Conservation (phyloP, 2,329 filamentous ascomycete species). For the Dothideomycetes sp. region DNA sequence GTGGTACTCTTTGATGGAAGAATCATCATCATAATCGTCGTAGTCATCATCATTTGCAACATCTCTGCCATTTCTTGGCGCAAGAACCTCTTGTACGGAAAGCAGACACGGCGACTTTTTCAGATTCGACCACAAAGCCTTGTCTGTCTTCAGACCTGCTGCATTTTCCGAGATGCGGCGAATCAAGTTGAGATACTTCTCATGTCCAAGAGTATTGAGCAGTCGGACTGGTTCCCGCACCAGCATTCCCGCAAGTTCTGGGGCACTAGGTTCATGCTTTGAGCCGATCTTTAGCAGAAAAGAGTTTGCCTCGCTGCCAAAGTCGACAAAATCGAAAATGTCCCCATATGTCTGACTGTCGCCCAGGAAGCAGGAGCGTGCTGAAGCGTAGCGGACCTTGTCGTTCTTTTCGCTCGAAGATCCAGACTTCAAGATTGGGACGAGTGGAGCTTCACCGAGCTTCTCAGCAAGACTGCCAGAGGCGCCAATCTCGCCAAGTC, state of each 20-base stretch:
- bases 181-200: conserved; percentile 79
- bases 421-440: conserved; percentile 47
- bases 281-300: conserved; percentile 85
- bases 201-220: conserved; percentile 66
- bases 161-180: conserved; percentile 69
- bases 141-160: conserved; percentile 62
- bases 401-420: conserved; percentile 29
- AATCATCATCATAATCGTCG: conserved; percentile 33
- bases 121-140: conserved; percentile 65
- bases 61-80: conserved; percentile 44
- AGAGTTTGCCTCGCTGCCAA: conserved; percentile 73
- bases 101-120: conserved; percentile 66
- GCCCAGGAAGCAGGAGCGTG: conserved; percentile 72
- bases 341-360: conserved; percentile 62
- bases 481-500: conserved; percentile 59
- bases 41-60: conserved; percentile 31
- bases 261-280: conserved; percentile 78
- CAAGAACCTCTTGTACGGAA: conserved; percentile 63
- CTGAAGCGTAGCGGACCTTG: conserved; percentile 48
- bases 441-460: conserved; percentile 55
- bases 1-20: conserved; percentile 61
- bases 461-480: conserved; percentile 45
- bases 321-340: conserved; percentile 96
- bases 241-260: conserved; percentile 75
- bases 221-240: conserved; percentile 74